phyloP scores from a whole-genome alignment of 331 rosid genomes.

The Quercus phellos region DNA sequence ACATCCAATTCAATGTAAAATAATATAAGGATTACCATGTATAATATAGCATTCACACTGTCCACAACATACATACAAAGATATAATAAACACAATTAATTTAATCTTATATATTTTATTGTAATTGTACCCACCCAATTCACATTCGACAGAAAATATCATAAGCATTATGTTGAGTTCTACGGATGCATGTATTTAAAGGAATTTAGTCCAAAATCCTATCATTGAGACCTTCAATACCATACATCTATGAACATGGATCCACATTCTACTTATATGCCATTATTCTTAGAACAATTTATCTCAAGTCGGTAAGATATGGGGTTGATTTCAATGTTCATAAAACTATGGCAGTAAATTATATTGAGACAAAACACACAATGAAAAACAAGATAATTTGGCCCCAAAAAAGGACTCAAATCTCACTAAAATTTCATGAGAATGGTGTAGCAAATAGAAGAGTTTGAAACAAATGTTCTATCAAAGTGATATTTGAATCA shows the following conservation, averaged over 20 bases:
- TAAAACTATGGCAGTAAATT: not conserved
- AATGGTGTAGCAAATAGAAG: not conserved
- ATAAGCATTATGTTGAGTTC: not conserved
- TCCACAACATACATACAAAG: constrained; percentile 17
- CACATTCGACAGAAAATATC: constrained; percentile 13
- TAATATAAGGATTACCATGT: constrained; percentile 18
- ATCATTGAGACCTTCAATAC: constrained; percentile 1
- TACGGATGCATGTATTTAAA: constrained; percentile 19
- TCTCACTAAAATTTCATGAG: not conserved
- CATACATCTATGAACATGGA: not conserved
- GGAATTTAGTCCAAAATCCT: constrained; percentile 27
- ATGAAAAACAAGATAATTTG: not conserved
- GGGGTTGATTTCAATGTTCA: not conserved
- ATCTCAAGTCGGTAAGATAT: not conserved
- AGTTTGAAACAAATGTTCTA: not conserved
- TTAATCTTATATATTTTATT: constrained; percentile 15
- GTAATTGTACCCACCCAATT: constrained; percentile 29
- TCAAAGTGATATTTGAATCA: too few relatives aligned
- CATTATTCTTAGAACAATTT: not conserved
- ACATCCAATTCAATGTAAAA: constrained; percentile 27
- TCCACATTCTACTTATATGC: not conserved
- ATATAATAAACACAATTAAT: not conserved
- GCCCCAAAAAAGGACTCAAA: not conserved
- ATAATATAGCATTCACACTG: constrained; percentile 3
- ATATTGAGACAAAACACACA: not conserved